A percentile compares a stretch with the other conserved stretches of the same genome.
Evolutionary conservation across 768 basidiomycete species (phyloP).

Genomic region (Cubamyces lactineus): DNA sequence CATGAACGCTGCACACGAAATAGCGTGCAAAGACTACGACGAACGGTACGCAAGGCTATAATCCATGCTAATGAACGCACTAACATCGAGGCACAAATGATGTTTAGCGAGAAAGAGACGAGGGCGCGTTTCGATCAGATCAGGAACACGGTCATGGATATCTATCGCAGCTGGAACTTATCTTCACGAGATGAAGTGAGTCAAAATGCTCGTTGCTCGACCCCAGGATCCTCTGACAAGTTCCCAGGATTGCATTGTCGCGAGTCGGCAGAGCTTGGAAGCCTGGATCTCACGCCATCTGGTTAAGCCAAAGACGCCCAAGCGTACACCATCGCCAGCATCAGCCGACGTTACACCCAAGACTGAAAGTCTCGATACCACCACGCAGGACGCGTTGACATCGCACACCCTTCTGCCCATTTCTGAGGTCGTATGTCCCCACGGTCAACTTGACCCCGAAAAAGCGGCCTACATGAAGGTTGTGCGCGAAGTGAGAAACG

Average conservation of each 20-base stretch:
- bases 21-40: slow-evolving; percentile 37
- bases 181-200: slow-evolving; percentile 51
- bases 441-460: slow-evolving; percentile 62
- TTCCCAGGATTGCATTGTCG: slow-evolving; percentile 57
- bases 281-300: slow-evolving; percentile 57
- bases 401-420: slow-evolving; percentile 29
- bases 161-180: slow-evolving; percentile 68
- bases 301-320: slow-evolving; percentile 34
- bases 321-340: neutral
- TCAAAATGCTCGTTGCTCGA: neutral
- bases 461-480: slow-evolving; percentile 70
- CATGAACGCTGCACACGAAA: slow-evolving; percentile 59
- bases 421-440: slow-evolving; percentile 60
- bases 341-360: neutral
- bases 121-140: slow-evolving; percentile 51
- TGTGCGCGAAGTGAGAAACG: slow-evolving; percentile 52
- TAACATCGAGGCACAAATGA: too few relatives aligned
- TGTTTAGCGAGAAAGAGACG: slow-evolving; percentile 46
- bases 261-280: slow-evolving; percentile 62
- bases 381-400: neutral
- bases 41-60: slow-evolving; percentile 11
- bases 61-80: neutral
- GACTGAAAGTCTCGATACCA: neutral
- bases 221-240: neutral
- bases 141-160: slow-evolving; percentile 55